Base-by-base conservation (phyloP, 331 rosid species). In the Stylosanthes scabra region DNA sequence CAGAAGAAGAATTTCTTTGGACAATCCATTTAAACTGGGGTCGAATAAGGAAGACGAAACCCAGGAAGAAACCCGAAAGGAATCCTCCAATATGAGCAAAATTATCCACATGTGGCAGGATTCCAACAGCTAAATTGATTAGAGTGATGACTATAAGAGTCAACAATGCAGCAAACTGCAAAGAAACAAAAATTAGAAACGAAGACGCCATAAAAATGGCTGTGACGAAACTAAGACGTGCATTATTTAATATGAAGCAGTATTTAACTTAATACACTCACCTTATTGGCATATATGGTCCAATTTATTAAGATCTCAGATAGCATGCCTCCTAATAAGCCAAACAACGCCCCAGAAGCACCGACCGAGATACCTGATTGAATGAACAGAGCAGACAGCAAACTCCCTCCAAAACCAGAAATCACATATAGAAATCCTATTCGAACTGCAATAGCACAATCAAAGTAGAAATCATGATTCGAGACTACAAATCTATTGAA, bases 61-160 rank as follows among this genome's bases (percentile, higher is more conserved):
- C 99, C 52, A 95, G 93, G 81, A 95, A 91, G 88, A 91, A 95
- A 51, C 97, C 99, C 40, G 97, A 84, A 70, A 86, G 42, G 75
- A 95, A 92, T 66, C 99, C 99, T 73, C 99, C 99, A 46, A 91
- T 87, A 79, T 95, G 99, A 72, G 99, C 97, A 79, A 88, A 95
- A 80, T 92, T 95, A 86, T 95, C 97, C 13, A 91, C 93, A 7
- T 92, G 99, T 11, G 99, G 99, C 70, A 95, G 99, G 70, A 92
- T 40, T 71, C 99, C 99, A 74, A 92, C 74, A 2, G 92, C 97
- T 78, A 94, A 88, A 82, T 95, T 95, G 74, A 95, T 63, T 46
- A 63, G 27, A 49, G 90, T 72, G 56, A 95, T 86, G 72, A 91
- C 59, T 40, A 87, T 11, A 71, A 91, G 97, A 58, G 93, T 90